Conservation (phyloP, 345 rosid genomes). For the Dovyalis caffra region DNA sequence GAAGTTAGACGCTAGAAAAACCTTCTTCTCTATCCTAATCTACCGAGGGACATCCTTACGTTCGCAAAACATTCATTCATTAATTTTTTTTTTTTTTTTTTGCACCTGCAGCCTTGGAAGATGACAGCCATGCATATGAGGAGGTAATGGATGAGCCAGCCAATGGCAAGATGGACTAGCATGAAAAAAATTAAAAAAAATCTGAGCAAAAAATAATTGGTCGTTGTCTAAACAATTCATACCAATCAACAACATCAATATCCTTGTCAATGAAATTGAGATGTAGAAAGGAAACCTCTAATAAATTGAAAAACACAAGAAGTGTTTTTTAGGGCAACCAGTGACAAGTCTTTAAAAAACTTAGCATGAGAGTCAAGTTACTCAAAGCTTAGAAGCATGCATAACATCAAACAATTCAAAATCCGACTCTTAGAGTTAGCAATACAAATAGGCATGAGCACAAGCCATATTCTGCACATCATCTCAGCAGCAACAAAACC, state of each 20-base stretch:
- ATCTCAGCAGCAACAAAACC: background rate
- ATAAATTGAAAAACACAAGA: constrained; percentile 2
- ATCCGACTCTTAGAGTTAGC: background rate
- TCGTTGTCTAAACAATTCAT: background rate
- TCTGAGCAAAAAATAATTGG: too few species aligned
- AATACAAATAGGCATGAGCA: constrained; percentile 20
- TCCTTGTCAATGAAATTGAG: background rate
- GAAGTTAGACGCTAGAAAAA: too few species aligned
- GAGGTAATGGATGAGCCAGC: too few species aligned
- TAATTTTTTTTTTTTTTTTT: too few species aligned
- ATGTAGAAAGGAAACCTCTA: background rate
- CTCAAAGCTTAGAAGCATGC: constrained; percentile 35
- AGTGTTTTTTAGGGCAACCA: constrained; percentile 48
- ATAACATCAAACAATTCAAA: constrained; percentile 9
- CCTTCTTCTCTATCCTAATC: too few species aligned
- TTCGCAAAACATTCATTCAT: too few species aligned
- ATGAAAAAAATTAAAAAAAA: too few species aligned
- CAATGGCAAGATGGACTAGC: too few species aligned
- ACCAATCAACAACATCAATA: background rate
- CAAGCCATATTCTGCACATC: constrained; percentile 3
- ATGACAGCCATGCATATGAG: too few species aligned
- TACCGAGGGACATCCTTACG: too few species aligned
- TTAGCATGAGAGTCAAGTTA: constrained; percentile 43
- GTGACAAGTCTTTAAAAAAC: constrained; percentile 33
- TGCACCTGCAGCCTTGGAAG: too few species aligned